phyloP scores from a whole-genome alignment of 2,329 filamentous ascomycete genomes.

The Claviceps pusilla region DNA sequence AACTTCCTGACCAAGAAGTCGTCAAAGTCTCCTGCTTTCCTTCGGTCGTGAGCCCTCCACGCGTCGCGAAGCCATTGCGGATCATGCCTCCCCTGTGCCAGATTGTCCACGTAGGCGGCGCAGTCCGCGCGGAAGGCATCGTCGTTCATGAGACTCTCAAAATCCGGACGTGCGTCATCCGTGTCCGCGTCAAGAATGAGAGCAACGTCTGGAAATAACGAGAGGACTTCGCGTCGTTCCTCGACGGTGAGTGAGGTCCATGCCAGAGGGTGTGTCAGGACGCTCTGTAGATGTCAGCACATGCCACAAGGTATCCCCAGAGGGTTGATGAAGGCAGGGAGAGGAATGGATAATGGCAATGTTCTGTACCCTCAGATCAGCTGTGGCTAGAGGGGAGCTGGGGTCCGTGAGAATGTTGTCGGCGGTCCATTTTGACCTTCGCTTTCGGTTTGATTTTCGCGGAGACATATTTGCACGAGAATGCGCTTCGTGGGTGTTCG shows the following conservation, averaged over 20 bases:
- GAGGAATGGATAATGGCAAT: neutral
- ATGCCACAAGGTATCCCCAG: neutral
- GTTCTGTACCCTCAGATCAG: conserved; percentile 21
- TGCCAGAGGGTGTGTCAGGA: conserved; percentile 23
- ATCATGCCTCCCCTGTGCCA: conserved; percentile 34
- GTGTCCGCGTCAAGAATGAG: conserved; percentile 24
- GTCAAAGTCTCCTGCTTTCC: conserved; percentile 35
- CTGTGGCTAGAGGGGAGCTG: conserved; percentile 24
- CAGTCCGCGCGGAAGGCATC: conserved; percentile 33
- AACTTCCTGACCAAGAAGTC: conserved; percentile 30
- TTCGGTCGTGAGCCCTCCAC: conserved; percentile 34
- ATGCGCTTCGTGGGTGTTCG: neutral
- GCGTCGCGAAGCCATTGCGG: conserved; percentile 37
- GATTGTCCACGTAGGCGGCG: conserved; percentile 29
- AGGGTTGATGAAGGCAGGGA: neutral
- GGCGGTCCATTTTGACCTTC: conserved; percentile 21
- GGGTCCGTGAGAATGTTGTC: conserved; percentile 21
- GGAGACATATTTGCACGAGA: conserved; percentile 1
- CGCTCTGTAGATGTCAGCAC: conserved; percentile 10
- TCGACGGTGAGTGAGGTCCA: conserved; percentile 22
- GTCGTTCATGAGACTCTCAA: conserved; percentile 29
- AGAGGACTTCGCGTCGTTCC: conserved; percentile 22
- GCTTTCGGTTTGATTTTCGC: neutral
- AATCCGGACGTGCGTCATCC: conserved; percentile 24
- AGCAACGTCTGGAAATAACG: conserved; percentile 22